These are phyloP conservation scores for Chaetomium strumarium DNA, from an alignment of 2,329 filamentous ascomycete genomes.

Conservation along the genomic window DNA sequence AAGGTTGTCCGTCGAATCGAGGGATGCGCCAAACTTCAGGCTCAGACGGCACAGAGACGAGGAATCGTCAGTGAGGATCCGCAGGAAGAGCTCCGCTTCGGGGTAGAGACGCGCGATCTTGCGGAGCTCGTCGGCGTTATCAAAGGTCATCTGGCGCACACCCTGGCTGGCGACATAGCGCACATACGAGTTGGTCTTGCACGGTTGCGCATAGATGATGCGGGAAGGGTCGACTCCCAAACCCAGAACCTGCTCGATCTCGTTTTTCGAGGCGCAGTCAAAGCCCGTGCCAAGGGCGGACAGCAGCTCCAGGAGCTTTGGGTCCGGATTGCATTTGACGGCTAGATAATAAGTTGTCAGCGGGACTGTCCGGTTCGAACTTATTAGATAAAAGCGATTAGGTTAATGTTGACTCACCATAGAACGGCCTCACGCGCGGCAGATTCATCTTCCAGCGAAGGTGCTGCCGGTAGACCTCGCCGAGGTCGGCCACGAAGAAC, in stretches of 20 bases:
- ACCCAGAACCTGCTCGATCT: slow-evolving; percentile 86
- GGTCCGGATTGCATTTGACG: slow-evolving; percentile 98
- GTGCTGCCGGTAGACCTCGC: slow-evolving; percentile 98
- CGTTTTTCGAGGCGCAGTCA: slow-evolving; percentile 95
- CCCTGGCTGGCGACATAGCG: slow-evolving; percentile 78
- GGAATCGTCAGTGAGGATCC: slow-evolving; percentile 94
- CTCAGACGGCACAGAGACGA: slow-evolving; percentile 90
- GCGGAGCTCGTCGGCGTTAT: slow-evolving; percentile 95
- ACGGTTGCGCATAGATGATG: slow-evolving; percentile 98
- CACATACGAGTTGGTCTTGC: slow-evolving; percentile 98
- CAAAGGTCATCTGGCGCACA: slow-evolving; percentile 98
- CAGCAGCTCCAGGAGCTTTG: slow-evolving; percentile 80
- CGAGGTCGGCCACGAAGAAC: slow-evolving; percentile 96
- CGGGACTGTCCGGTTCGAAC: background rate
- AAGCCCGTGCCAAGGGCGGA: slow-evolving; percentile 87
- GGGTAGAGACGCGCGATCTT: slow-evolving; percentile 94
- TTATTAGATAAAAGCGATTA: slow-evolving; percentile 29
- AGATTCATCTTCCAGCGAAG: slow-evolving; percentile 96
- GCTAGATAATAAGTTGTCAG: slow-evolving; percentile 43
- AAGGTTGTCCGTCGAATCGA: slow-evolving; percentile 73
- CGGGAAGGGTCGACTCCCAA: slow-evolving; percentile 79
- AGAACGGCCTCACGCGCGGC: slow-evolving; percentile 89
- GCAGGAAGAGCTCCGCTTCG: slow-evolving; percentile 82
- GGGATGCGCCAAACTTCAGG: slow-evolving; percentile 91
- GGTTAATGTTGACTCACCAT: slow-evolving; percentile 51